These are phyloP conservation scores for Aspergillus terreus DNA, from an alignment of 2,329 filamentous ascomycete species.

Conservation along the genomic window DNA sequence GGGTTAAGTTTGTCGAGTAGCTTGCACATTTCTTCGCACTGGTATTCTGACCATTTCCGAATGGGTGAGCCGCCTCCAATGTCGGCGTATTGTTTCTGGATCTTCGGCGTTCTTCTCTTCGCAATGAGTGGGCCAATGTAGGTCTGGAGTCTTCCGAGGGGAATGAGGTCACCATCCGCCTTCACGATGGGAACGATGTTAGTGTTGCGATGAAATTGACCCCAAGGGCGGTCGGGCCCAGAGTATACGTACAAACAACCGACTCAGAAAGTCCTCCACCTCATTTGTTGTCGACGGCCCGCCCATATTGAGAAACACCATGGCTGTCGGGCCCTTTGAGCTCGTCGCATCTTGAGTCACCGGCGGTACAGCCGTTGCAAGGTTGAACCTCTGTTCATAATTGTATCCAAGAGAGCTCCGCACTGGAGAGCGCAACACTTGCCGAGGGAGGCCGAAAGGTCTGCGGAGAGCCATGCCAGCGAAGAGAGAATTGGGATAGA, in stretches of 20 bases:
- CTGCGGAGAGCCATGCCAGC: constrained; percentile 40
- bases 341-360: constrained; percentile 73
- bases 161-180: constrained; percentile 92
- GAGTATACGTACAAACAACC: constrained; percentile 70
- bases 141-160: constrained; percentile 83
- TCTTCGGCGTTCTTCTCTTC: constrained; percentile 85
- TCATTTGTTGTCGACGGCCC: constrained; percentile 85
- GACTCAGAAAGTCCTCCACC: constrained; percentile 83
- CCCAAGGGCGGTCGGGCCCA: not conserved
- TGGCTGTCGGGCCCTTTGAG: constrained; percentile 81
- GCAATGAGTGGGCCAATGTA: constrained; percentile 90
- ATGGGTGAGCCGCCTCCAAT: constrained; percentile 98
- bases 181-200: constrained; percentile 34
- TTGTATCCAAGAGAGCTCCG: constrained; percentile 19
- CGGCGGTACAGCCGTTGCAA: constrained; percentile 65
- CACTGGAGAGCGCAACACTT: constrained; percentile 24
- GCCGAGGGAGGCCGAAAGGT: constrained; percentile 29
- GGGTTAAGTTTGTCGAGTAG: constrained; percentile 86
- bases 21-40: constrained; percentile 95
- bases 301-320: constrained; percentile 99
- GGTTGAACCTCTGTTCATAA: constrained; percentile 27
- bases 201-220: not conserved
- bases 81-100: constrained; percentile 88
- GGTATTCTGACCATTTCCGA: constrained; percentile 95
- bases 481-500: not conserved